Base-by-base conservation (phyloP, 345 rosid genomes). In the Euclidium syriacum region DNA sequence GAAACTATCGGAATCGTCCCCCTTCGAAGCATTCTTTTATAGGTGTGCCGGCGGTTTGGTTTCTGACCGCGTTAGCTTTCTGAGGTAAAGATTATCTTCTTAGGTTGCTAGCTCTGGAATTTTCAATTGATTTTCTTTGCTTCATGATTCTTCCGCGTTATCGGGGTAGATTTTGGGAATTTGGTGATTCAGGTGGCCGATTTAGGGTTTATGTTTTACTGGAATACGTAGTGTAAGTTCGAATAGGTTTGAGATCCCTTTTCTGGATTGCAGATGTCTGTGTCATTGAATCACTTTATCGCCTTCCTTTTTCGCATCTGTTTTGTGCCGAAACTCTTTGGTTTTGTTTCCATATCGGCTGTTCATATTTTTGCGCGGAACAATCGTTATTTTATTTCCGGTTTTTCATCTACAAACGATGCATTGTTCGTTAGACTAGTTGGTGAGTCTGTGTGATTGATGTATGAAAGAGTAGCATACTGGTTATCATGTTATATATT, bases 181-280 rank as follows among this genome's bases (percentile, higher is more conserved):
- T 32, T 50, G 60, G 49, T 71, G 71, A 58, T 57, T 64, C n/a
- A 18, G 54, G 41, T 57, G 10, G 40, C 15, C 5, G 54, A 64
- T 71, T 64, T 72, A 64, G 71, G 75, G 75, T 72, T 64, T 55
- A n/a, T n/a, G 40, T 10, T 64, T 32, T 18, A 39, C 33, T 57
- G 53, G 23, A 40, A 32, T 71, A 17, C 43, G 26, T 62, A 40
- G 47, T 40, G 40, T 6, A 33, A 33, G 24, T 16, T 64, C 14
- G 25, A 10, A 33, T 57, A 24, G 29, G 11, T 30, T 24, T 3
- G 19, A 18, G 62, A 52, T 69, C 41, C 3, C 0, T 18, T 24
- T 42, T 42, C 9, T 43, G 23, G 32, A 42, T 50, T 39, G 10
- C 15, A 18, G 41, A 49, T 67, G 49, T 12, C 25, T 68, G 38